Evolutionary conservation across 78 protist species (phyloP), one percentile per base, ranked within the genome.

Genomic region (Thecamonas trahens): DNA sequence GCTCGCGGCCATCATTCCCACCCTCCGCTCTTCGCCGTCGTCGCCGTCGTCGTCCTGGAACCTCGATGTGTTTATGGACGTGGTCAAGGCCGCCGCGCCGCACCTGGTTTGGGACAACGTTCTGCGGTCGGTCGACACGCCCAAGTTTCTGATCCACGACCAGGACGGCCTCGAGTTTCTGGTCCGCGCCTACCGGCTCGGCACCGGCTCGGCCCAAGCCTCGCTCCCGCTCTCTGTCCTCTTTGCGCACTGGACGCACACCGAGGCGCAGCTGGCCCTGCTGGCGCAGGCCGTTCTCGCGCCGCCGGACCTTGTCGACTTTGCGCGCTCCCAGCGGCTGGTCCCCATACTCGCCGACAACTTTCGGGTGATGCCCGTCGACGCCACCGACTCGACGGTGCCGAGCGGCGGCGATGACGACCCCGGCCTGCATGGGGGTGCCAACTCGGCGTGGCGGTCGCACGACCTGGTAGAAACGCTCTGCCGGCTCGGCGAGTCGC

Each of bases 91-190:
- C 17, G 17, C 1, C 1, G 1, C 2, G 9, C 76, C 80, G 1
- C 7, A n/a, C 14, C 17, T 66, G 20, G 18, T 8, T 17, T 81
- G 86, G 86, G 20, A 3, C n/a, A 22, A 32, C 9, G 86, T 67
- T 39, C n/a, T 74, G 44, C 66, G 22, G 15, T 26, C 3, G 14
- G 59, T 81, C 42, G 86, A 81, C 42, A 6, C 60, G 22, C 76
- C 80, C 15, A 67, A 24, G 8, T 47, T 73, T 47, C 31, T 18
- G 15, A 22, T 73, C 14, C 17, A 9, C 39, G 69, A 17, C 55
- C 37, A 61, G 18, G 13, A 52, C 9, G 80, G 81, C 32, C 20
- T 81, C 54, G 53, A 4, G 38, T 32, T 81, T 34, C 17, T 81
- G 18, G 53, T 64, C 32, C 28, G 22, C 9, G 24, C 40, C 14